Evolutionary conservation across 768 basidiomycete species (phyloP).

Genomic region (Terana coerulea): DNA sequence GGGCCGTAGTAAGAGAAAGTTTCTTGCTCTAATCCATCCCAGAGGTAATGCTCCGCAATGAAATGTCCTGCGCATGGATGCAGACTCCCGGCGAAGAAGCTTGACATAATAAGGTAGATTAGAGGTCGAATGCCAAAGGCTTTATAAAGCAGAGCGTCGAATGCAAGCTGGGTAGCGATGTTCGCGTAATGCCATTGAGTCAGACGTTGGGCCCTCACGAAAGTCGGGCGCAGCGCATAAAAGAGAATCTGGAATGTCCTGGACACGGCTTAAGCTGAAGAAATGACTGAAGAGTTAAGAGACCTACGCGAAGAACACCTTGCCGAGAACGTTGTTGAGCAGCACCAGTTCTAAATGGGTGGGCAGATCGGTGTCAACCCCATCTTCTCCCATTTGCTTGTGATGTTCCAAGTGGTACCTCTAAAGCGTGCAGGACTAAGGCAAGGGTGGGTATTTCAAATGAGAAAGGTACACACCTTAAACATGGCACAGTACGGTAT

Average conservation of each 20-base stretch:
- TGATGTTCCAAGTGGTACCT: slow-evolving; percentile 96
- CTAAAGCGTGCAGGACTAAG: slow-evolving; percentile 35
- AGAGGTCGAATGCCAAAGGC: slow-evolving; percentile 47
- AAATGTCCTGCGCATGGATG: slow-evolving; percentile 98
- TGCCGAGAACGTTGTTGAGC: slow-evolving; percentile 94
- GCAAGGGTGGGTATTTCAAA: neutral
- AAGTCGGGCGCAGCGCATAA: slow-evolving; percentile 93
- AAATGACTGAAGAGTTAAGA: neutral
- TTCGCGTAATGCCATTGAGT: slow-evolving; percentile 88
- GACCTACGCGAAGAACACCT: slow-evolving; percentile 94
- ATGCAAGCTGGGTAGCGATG: slow-evolving; percentile 59
- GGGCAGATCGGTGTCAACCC: slow-evolving; percentile 93
- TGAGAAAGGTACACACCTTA: slow-evolving; percentile 52
- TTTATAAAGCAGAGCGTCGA: slow-evolving; percentile 66
- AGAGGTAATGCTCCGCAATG: slow-evolving; percentile 95
- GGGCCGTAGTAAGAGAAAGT: slow-evolving; percentile 97
- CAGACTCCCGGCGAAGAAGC: slow-evolving; percentile 94
- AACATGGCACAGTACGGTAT: slow-evolving; percentile 94
- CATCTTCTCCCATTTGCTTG: slow-evolving; percentile 93
- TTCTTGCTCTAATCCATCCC: slow-evolving; percentile 90
- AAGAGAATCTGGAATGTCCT: slow-evolving; percentile 98
- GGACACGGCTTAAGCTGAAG: neutral
- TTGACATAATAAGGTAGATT: slow-evolving; percentile 81
- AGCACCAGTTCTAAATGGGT: slow-evolving; percentile 79
- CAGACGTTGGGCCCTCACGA: slow-evolving; percentile 78